A percentile compares a stretch with the other conserved stretches of the same genome.
These are phyloP conservation scores for Colletotrichum lindemuthianum DNA, from an alignment of 2,329 filamentous ascomycete species.

Conservation along the genomic window DNA sequence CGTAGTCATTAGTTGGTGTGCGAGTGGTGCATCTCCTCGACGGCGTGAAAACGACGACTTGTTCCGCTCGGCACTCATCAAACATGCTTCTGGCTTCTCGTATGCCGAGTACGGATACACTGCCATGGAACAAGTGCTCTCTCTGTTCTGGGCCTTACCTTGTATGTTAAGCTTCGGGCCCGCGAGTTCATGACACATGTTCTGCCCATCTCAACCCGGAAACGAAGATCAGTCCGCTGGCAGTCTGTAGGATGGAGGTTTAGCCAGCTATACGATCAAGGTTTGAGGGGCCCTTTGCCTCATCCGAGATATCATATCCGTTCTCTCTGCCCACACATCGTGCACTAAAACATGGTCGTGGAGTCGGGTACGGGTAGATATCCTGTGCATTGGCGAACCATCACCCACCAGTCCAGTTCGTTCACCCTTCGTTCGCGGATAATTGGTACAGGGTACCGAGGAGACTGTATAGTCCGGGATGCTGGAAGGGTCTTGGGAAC, in stretches of 20 bases:
- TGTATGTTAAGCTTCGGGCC: background rate
- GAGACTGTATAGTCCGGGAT: conserved; percentile 3
- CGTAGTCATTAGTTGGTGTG: too few species aligned
- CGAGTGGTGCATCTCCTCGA: too few species aligned
- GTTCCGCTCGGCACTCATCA: conserved; percentile 6
- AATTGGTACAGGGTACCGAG: background rate
- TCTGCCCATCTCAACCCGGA: conserved; percentile 2
- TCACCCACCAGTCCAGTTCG: too few species aligned
- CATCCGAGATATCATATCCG: background rate
- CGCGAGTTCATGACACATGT: conserved; percentile 13
- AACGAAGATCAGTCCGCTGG: too few species aligned
- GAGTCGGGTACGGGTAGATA: background rate
- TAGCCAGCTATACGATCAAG: conserved; percentile 9
- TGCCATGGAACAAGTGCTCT: too few species aligned
- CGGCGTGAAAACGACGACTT: too few species aligned
- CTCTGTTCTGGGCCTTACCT: too few species aligned
- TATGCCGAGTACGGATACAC: background rate
- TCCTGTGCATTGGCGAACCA: background rate
- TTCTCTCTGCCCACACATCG: conserved; percentile 1
- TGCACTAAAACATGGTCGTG: background rate
- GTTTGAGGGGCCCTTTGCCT: conserved; percentile 3
- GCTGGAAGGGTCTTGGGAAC: conserved; percentile 15
- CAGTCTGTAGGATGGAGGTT: conserved; percentile 18
- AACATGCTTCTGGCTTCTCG: background rate
- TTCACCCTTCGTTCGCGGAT: background rate